Conservation (phyloP, 164 flowering plant species). For the Aristolochia fimbriata region DNA sequence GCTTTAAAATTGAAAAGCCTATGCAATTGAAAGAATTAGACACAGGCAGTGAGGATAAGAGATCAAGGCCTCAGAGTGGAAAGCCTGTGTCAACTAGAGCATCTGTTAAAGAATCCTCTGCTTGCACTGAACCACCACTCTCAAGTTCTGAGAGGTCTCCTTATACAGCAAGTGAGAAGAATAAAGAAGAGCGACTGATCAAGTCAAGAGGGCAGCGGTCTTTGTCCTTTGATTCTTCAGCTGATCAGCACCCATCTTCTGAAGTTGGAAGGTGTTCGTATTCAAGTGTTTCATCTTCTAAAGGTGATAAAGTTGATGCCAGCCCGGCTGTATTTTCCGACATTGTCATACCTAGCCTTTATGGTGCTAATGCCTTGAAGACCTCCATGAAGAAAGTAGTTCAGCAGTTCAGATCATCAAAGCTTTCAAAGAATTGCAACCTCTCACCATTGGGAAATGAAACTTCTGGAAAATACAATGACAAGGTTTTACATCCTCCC, state of each 20-base stretch:
- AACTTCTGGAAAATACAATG: slow-evolving; percentile 24
- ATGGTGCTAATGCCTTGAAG: slow-evolving; percentile 37
- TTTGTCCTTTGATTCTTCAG: slow-evolving; percentile 18
- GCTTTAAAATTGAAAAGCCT: no score
- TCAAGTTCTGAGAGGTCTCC: slow-evolving; percentile 4
- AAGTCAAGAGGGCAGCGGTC: slow-evolving; percentile 14
- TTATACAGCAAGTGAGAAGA: neutral
- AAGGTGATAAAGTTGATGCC: slow-evolving; percentile 11
- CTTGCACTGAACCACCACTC: neutral
- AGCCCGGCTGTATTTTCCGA: slow-evolving; percentile 13
- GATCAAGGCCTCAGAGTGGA: neutral
- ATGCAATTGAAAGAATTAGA: no score
- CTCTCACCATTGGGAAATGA: slow-evolving; percentile 24
- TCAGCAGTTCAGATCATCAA: slow-evolving; percentile 48
- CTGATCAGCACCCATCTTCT: slow-evolving; percentile 18
- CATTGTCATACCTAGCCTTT: slow-evolving; percentile 14
- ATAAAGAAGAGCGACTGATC: slow-evolving; percentile 5
- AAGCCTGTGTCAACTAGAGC: slow-evolving; percentile 8
- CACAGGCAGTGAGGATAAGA: no score
- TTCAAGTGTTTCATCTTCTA: slow-evolving; percentile 19
- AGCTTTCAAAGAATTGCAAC: slow-evolving; percentile 24
- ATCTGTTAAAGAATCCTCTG: slow-evolving; percentile 9
- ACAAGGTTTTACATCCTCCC: slow-evolving; percentile 32
- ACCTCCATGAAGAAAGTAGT: slow-evolving; percentile 53
- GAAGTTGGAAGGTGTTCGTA: slow-evolving; percentile 7